These are phyloP conservation scores for Luzula sylvatica DNA, from an alignment of 176 grass and related monocot species.

Conservation along the genomic window DNA sequence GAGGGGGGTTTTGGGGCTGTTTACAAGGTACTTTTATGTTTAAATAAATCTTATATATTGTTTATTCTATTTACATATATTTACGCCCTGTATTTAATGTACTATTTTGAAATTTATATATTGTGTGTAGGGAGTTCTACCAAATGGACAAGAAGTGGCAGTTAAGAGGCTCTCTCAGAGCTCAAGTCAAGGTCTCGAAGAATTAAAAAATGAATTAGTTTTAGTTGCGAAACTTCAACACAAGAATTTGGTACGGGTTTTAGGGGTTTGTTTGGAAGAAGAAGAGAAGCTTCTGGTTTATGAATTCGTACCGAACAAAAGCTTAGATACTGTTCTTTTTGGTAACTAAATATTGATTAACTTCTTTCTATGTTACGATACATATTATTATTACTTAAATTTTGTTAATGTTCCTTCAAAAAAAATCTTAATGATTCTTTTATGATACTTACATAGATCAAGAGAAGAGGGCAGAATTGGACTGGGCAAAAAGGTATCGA, in stretches of 20 bases:
- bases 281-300: no score
- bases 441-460: constrained; percentile 24
- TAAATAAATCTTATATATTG: no score
- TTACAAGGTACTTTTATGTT: constrained; percentile 89
- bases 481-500: constrained; percentile 29
- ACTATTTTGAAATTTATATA: no score
- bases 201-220: no score
- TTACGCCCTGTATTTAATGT: no score
- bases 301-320: constrained; percentile 67
- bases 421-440: background rate
- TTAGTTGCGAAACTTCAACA: constrained; percentile 87
- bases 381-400: background rate
- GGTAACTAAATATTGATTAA: constrained; percentile 15
- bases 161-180: no score
- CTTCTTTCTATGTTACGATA: no score
- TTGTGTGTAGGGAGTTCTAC: no score
- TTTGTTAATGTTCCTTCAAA: background rate
- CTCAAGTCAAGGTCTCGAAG: no score
- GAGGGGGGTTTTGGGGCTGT: constrained; percentile 65
- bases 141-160: no score
- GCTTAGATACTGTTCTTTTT: constrained; percentile 56
- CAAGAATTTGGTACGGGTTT: constrained; percentile 70
- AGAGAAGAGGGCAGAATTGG: constrained; percentile 8
- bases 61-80: no score
- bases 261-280: constrained; percentile 80